Evolutionary conservation across 2,329 filamentous ascomycete genomes (phyloP).

Genomic region (Neofusicoccum sp.): DNA sequence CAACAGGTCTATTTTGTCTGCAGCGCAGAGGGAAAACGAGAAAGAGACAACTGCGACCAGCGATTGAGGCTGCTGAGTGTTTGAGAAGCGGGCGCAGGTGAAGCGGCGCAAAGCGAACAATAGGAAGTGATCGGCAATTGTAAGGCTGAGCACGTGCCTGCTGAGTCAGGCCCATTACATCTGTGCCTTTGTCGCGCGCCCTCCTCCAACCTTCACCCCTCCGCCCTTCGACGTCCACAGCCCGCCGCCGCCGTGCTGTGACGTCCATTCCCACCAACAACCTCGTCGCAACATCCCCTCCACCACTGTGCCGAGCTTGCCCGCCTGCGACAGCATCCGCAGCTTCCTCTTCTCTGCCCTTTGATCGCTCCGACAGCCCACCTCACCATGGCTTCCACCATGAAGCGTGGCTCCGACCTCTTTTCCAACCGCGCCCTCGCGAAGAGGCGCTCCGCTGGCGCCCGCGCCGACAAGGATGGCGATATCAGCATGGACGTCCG

Average conservation of each 20-base stretch:
- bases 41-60: no score
- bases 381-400: slow-evolving; percentile 5
- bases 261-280: neutral
- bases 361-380: neutral
- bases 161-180: neutral
- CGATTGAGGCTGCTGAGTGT: no score
- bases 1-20: no score
- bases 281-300: neutral
- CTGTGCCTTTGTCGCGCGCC: slow-evolving; percentile 10
- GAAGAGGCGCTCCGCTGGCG: slow-evolving; percentile 2
- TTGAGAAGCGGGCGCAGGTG: neutral
- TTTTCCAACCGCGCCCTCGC: neutral
- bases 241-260: neutral
- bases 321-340: neutral
- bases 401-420: slow-evolving; percentile 13
- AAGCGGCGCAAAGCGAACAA: neutral
- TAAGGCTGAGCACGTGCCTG: neutral
- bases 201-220: neutral
- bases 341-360: neutral
- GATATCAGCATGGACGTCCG: slow-evolving; percentile 62
- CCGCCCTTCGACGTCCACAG: neutral
- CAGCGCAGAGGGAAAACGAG: no score
- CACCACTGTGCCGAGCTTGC: neutral
- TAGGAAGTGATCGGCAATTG: neutral
- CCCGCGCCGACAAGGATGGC: slow-evolving; percentile 60